These are phyloP conservation scores for Pichia phayaonensis DNA, from an alignment of 805 yeast species.

Conservation along the genomic window DNA sequence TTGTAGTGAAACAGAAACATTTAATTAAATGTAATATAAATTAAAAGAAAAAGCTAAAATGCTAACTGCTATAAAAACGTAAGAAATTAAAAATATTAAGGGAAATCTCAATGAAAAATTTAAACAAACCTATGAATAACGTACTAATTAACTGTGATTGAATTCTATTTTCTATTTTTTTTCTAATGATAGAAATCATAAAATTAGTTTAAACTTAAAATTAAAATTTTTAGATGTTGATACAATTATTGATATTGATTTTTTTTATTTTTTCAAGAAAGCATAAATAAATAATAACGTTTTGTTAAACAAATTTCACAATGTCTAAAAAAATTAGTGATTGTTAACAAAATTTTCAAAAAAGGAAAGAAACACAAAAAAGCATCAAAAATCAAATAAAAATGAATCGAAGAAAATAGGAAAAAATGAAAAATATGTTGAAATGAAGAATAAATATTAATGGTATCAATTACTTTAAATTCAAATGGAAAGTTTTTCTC, in stretches of 20 bases:
- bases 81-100: not conserved
- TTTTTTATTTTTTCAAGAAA: not conserved
- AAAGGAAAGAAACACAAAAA: not conserved
- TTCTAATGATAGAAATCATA: not conserved
- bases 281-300: not conserved
- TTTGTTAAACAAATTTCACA: not conserved
- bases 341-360: not conserved
- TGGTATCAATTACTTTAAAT: not conserved
- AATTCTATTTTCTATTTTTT: not conserved
- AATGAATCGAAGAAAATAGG: not conserved
- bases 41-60: not conserved
- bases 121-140: not conserved
- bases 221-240: not conserved
- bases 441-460: not conserved
- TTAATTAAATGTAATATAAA: not conserved
- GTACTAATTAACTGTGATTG: not conserved
- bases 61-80: not conserved
- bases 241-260: not conserved
- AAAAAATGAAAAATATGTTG: not conserved
- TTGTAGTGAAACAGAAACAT: not conserved
- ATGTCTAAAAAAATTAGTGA: not conserved
- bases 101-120: not conserved
- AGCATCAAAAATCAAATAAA: not conserved
- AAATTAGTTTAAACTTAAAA: not conserved
- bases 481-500: conserved; percentile 26